Evolutionary conservation across 2,329 filamentous ascomycete species (phyloP).

Genomic region (Spiromastix sp.): DNA sequence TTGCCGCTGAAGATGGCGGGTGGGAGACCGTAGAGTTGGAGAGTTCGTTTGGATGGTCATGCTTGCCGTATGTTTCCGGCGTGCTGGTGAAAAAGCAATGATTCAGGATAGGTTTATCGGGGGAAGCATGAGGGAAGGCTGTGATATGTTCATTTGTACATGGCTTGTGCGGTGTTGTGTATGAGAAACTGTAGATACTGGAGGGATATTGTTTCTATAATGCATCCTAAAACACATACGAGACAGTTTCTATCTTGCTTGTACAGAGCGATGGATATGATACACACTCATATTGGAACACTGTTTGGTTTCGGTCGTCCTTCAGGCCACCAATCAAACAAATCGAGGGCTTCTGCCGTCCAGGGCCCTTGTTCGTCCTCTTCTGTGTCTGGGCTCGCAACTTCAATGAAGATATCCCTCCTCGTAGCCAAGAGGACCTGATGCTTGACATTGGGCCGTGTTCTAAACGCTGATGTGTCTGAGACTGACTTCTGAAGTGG

Average conservation of each 20-base stretch:
- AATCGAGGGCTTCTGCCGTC: constrained; percentile 31
- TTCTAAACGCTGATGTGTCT: constrained; percentile 22
- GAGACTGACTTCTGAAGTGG: constrained; percentile 25
- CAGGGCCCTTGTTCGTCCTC: constrained; percentile 27
- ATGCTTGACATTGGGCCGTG: constrained; percentile 5
- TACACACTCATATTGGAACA: no score
- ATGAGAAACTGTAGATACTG: background rate
- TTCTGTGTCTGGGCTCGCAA: constrained; percentile 9
- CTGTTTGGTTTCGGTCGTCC: constrained; percentile 25
- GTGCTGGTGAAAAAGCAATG: constrained; percentile 28
- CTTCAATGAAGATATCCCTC: background rate
- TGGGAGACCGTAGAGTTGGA: constrained; percentile 43
- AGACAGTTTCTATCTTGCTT: no score
- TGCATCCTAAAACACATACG: no score
- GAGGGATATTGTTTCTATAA: background rate
- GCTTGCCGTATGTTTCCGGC: constrained; percentile 33
- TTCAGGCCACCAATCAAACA: constrained; percentile 35
- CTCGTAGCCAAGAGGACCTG: constrained; percentile 1
- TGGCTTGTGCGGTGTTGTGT: no score
- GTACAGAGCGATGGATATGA: no score
- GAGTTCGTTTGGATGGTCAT: constrained; percentile 25
- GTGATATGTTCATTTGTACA: background rate
- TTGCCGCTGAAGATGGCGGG: constrained; percentile 30
- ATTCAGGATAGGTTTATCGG: background rate
- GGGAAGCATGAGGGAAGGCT: background rate